These are phyloP conservation scores for Cytospora mali DNA, from an alignment of 2,329 filamentous ascomycete species.

Conservation along the genomic window DNA sequence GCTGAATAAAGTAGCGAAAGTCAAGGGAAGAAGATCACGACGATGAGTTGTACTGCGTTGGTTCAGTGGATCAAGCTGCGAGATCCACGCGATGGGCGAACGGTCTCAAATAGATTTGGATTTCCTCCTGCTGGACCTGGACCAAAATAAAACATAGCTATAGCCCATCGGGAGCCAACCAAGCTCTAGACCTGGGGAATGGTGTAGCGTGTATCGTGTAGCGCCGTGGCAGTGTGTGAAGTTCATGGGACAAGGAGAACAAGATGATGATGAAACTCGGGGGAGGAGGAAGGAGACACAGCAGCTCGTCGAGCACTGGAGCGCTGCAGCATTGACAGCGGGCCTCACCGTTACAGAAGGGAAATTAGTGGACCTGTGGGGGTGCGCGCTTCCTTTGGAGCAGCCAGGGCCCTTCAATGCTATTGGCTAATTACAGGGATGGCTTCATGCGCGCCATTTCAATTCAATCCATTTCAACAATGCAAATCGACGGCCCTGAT, in stretches of 20 bases:
- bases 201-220: neutral
- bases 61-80: slow-evolving; percentile 8
- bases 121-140: slow-evolving; percentile 21
- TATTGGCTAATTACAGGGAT: neutral
- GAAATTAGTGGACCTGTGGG: slow-evolving; percentile 1
- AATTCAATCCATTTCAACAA: neutral
- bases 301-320: neutral
- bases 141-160: slow-evolving; percentile 24
- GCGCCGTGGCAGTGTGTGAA: too few species aligned
- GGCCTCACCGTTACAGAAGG: neutral
- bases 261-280: slow-evolving; percentile 3
- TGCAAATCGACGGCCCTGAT: neutral
- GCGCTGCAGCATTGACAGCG: neutral
- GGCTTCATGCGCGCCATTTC: slow-evolving; percentile 1
- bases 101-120: slow-evolving; percentile 17
- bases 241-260: neutral
- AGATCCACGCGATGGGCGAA: neutral
- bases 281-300: neutral
- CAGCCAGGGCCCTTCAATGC: too few species aligned
- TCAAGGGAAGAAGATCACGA: slow-evolving; percentile 1
- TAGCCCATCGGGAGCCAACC: slow-evolving; percentile 21
- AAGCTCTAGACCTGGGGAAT: slow-evolving; percentile 7
- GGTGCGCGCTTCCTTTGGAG: neutral
- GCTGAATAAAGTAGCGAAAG: slow-evolving; percentile 9
- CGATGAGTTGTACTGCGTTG: slow-evolving; percentile 24